Evolutionary conservation across 2,329 filamentous ascomycete genomes (phyloP), one percentile per base, ranked within the genome.

Genomic region (Calonectria pauciramosa): DNA sequence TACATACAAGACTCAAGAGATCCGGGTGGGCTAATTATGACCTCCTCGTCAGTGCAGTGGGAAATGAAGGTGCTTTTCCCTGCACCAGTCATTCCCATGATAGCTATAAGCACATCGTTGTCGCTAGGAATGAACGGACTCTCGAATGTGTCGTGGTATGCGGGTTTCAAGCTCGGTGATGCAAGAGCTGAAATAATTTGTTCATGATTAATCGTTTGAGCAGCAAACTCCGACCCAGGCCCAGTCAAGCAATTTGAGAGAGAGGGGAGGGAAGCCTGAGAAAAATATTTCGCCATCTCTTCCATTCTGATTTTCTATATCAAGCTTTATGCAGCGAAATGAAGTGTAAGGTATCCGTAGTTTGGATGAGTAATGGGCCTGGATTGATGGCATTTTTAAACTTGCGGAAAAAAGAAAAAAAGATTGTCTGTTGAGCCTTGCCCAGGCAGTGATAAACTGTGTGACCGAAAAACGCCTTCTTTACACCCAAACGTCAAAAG

Each of bases 21-120:
- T 16, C 54, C 54, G 9, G 44, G 59, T 4, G n/a, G 14, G 18
- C 6, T 60, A 13, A 68, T 66, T 5, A 0, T 10, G 3, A 73
- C 66, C 30, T 75, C 59, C 16, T 75, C 34, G 5, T 47, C 59
- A 10, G 59, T 64, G 36, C 59, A 64, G 14, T 44, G 59, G 10
- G 59, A 44, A 28, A 75, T 75, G n/a, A 75, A 73, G 3, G 66
- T 70, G 26, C 73, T 75, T 16, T 73, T 73, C 4, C 73, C 71
- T 20, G 73, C 38, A n/a, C 73, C 73, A 4, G 71, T 73, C 52
- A 75, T 66, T 13, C 71, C 73, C 71, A 75, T 75, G 2, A 75
- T 11, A 2, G 73, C 73, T n/a, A 75, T 59, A 6, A 70, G 56
- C 2, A 75, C 38, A 30, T 47, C 66, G 18, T 2, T 11, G 10